Percentiles rank a stretch among this genome's conserved stretches.
These are phyloP conservation scores for Cordia subcordata DNA, from an alignment of 257 asterid species.

Conservation along the genomic window DNA sequence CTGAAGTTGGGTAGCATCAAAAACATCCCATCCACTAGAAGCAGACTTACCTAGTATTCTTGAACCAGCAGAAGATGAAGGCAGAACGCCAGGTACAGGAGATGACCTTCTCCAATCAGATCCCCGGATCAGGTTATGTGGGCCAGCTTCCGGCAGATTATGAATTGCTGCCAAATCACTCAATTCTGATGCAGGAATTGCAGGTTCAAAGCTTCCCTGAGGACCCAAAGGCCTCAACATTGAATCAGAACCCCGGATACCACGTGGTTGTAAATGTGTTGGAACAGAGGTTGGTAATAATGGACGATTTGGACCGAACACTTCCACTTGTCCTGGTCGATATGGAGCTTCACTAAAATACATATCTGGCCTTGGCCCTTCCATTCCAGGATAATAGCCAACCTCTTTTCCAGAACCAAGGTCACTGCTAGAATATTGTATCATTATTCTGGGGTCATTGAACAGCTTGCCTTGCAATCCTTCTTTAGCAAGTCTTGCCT, in stretches of 20 bases:
- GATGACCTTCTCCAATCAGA: slow-evolving; percentile 75
- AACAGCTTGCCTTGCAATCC: slow-evolving; percentile 95
- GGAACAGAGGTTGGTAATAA: slow-evolving; percentile 42
- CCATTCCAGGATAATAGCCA: slow-evolving; percentile 43
- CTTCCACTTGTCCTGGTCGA: slow-evolving; percentile 65
- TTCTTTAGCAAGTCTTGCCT: slow-evolving; percentile 90
- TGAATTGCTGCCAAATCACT: slow-evolving; percentile 34
- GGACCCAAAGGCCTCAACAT: slow-evolving; percentile 49
- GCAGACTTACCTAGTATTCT: slow-evolving; percentile 40
- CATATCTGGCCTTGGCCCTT: slow-evolving; percentile 38
- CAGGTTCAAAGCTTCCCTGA: slow-evolving; percentile 52
- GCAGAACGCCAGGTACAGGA: slow-evolving; percentile 54
- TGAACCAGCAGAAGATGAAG: slow-evolving; percentile 57
- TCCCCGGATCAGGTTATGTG: slow-evolving; percentile 52
- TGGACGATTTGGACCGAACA: slow-evolving; percentile 52
- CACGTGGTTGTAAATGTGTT: slow-evolving; percentile 40
- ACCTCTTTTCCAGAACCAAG: slow-evolving; percentile 33
- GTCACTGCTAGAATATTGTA: slow-evolving; percentile 68
- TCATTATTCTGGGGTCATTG: slow-evolving; percentile 72
- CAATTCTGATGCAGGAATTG: slow-evolving; percentile 38
- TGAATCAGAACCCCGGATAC: slow-evolving; percentile 55
- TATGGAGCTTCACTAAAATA: slow-evolving; percentile 39
- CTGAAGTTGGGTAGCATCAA: slow-evolving; percentile 54
- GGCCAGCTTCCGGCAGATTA: slow-evolving; percentile 44
- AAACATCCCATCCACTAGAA: slow-evolving; percentile 67